phyloP scores from a whole-genome alignment of 176 grass and related monocot genomes.

The Oryza coarctata region DNA sequence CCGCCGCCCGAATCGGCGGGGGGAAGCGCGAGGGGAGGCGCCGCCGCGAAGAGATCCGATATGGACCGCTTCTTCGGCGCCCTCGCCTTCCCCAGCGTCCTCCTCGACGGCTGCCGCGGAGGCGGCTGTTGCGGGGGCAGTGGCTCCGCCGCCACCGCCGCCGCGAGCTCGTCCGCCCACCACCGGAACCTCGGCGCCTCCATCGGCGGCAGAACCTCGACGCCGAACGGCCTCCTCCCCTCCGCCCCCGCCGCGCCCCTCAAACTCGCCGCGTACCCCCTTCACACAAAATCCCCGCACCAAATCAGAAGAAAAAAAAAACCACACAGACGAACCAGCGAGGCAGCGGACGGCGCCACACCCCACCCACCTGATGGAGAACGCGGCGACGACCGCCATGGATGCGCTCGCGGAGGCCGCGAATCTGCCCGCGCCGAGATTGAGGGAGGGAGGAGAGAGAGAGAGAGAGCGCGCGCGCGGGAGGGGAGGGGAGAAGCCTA shows the following conservation, averaged over 20 bases:
- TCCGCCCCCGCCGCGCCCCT: neutral
- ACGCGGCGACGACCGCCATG: slow-evolving; percentile 36
- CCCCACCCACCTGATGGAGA: slow-evolving; percentile 51
- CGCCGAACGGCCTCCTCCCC: neutral
- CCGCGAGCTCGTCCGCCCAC: slow-evolving; percentile 53
- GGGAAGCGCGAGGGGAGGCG: slow-evolving; percentile 13
- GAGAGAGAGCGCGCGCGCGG: neutral
- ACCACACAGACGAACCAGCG: neutral
- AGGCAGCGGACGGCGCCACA: neutral
- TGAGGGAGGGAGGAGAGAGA: neutral
- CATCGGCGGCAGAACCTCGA: slow-evolving; percentile 41
- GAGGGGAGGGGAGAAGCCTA: neutral
- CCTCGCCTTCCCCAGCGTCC: slow-evolving; percentile 28
- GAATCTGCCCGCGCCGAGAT: neutral
- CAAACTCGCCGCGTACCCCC: slow-evolving; percentile 38
- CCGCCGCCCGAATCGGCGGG: neutral
- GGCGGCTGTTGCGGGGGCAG: too few relatives aligned
- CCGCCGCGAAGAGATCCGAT: slow-evolving; percentile 55
- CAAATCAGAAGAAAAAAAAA: slow-evolving; percentile 1
- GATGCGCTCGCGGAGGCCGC: neutral
- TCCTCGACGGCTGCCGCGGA: neutral
- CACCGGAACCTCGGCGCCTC: slow-evolving; percentile 45
- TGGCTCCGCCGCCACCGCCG: neutral
- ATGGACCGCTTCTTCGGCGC: slow-evolving; percentile 63
- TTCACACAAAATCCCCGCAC: neutral